phyloP scores from a whole-genome alignment of 441 rosid species.

The Hura crepitans region DNA sequence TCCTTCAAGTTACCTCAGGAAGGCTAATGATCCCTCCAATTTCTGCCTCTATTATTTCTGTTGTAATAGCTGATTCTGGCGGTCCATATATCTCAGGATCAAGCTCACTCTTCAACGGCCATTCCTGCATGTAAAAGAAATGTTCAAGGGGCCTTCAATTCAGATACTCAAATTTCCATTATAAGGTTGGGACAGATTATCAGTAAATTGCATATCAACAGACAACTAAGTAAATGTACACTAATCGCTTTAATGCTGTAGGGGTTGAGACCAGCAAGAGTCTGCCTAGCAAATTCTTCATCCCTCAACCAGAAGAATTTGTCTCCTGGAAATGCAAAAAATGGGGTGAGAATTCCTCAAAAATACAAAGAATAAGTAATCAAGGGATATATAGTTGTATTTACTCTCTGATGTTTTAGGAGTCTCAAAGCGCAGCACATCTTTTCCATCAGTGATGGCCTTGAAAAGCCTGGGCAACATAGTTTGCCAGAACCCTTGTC shows the following conservation, averaged over 20 bases:
- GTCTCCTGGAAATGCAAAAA: conserved; percentile 67
- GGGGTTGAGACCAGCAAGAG: conserved; percentile 78
- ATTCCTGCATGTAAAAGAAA: conserved; percentile 39
- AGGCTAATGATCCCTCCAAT: conserved; percentile 46
- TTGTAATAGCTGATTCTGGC: conserved; percentile 51
- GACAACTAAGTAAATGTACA: conserved; percentile 27
- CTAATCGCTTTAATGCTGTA: conserved; percentile 40
- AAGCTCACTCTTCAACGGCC: conserved; percentile 69
- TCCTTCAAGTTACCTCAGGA: conserved; percentile 34
- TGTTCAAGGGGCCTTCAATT: no score
- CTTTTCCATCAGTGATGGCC: conserved; percentile 34
- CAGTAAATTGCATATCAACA: no score
- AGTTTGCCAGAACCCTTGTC: conserved; percentile 34
- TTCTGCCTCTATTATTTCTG: conserved; percentile 42
- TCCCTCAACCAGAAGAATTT: conserved; percentile 65
- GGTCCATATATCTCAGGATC: conserved; percentile 58
- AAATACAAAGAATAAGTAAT: background rate
- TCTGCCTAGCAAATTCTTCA: conserved; percentile 68
- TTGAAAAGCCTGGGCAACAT: conserved; percentile 54
- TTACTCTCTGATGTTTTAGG: conserved; percentile 49
- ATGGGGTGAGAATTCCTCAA: no score
- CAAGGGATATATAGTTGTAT: background rate
- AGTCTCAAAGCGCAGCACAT: conserved; percentile 46
- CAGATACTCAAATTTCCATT: no score
- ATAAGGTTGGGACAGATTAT: no score